Evolutionary conservation across 768 basidiomycete genomes (phyloP).

Genomic region (Suillus placidus): DNA sequence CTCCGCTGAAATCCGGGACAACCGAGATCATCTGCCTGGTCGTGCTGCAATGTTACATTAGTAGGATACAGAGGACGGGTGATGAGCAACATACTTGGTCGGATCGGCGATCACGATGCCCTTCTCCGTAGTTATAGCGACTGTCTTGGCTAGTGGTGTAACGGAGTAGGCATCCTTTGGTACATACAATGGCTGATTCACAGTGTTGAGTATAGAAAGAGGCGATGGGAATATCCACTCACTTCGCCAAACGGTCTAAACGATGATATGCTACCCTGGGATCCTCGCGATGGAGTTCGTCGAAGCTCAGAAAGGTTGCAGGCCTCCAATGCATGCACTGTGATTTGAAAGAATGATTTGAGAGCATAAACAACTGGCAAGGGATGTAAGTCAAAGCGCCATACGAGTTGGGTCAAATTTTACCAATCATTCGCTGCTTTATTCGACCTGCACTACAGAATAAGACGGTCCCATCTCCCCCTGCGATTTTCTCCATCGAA

Average conservation of each 20-base stretch:
- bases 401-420: conserved; percentile 6
- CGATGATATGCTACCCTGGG: conserved; percentile 34
- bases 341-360: conserved; percentile 62
- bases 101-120: conserved; percentile 70
- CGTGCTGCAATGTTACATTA: conserved; percentile 35
- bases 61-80: not conserved
- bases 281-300: conserved; percentile 39
- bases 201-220: conserved; percentile 10
- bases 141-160: conserved; percentile 58
- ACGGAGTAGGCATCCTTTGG: conserved; percentile 72
- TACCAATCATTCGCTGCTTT: conserved; percentile 59
- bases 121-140: conserved; percentile 66
- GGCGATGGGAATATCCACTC: conserved; percentile 22
- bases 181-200: conserved; percentile 60
- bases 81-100: conserved; percentile 52
- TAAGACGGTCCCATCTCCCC: conserved; percentile 54
- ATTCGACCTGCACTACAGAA: conserved; percentile 62
- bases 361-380: conserved; percentile 65
- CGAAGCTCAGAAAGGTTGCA: conserved; percentile 42
- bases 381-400: not conserved
- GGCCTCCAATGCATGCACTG: conserved; percentile 64
- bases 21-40: conserved; percentile 44
- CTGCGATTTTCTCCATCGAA: conserved; percentile 63
- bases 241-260: conserved; percentile 74
- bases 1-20: conserved; percentile 61